phyloP scores from a whole-genome alignment of 768 basidiomycete genomes.

The Trametes cingulata region DNA sequence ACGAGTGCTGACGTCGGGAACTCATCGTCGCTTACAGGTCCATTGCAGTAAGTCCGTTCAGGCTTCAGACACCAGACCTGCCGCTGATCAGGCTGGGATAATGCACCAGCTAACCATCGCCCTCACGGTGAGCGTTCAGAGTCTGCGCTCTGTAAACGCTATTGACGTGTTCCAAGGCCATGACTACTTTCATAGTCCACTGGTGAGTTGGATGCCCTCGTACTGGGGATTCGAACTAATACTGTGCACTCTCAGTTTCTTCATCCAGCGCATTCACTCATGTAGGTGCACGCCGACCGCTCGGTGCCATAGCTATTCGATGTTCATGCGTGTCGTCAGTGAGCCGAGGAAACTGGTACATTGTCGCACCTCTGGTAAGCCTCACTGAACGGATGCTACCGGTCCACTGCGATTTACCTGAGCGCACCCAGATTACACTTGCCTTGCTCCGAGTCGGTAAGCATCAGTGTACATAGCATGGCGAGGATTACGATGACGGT shows the following conservation, averaged over 20 bases:
- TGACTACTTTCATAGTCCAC: conserved; percentile 30
- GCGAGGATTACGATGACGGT: neutral
- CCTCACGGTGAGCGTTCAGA: conserved; percentile 17
- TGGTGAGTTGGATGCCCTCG: conserved; percentile 14
- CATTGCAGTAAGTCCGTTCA: neutral
- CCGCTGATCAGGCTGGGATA: neutral
- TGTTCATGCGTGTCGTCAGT: conserved; percentile 5
- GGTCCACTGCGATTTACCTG: neutral
- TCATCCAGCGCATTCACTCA: conserved; percentile 23
- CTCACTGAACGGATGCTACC: neutral
- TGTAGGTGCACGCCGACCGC: conserved; percentile 9
- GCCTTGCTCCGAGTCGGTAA: conserved; percentile 17
- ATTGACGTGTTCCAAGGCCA: conserved; percentile 19
- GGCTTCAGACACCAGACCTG: neutral
- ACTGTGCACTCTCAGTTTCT: conserved; percentile 30
- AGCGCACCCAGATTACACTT: conserved; percentile 1
- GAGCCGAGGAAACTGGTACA: conserved; percentile 25
- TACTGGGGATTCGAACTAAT: no score
- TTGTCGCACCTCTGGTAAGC: conserved; percentile 20
- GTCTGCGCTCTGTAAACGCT: no score
- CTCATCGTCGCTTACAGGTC: neutral
- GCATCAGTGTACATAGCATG: neutral
- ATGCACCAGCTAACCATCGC: conserved; percentile 11
- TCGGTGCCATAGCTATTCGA: neutral
- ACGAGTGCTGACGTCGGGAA: no score